These are phyloP conservation scores for Serpula lacrymans DNA, from an alignment of 768 basidiomycete species.

Conservation along the genomic window DNA sequence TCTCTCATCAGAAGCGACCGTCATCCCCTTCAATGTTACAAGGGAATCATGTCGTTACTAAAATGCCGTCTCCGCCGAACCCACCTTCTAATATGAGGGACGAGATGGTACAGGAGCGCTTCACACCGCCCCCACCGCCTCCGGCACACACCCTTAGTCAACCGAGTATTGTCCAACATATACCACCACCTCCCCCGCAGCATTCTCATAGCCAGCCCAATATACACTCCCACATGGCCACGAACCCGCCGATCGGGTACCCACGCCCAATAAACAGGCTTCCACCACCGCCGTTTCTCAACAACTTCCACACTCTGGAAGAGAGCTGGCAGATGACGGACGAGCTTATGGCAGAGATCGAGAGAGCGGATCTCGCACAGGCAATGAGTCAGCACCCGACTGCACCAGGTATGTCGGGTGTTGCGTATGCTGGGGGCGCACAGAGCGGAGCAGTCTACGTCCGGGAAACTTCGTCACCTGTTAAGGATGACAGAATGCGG, in stretches of 20 bases:
- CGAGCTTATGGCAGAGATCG: conserved; percentile 68
- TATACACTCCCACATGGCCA: conserved; percentile 26
- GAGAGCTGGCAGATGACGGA: conserved; percentile 67
- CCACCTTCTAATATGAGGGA: conserved; percentile 25
- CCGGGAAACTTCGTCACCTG: conserved; percentile 38
- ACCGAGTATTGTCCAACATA: conserved; percentile 21
- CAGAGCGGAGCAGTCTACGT: conserved; percentile 34
- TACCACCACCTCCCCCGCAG: conserved; percentile 35
- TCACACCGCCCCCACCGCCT: conserved; percentile 43
- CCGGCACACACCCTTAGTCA: conserved; percentile 29
- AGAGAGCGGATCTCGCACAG: conserved; percentile 65
- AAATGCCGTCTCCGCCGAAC: conserved; percentile 26
- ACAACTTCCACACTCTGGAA: conserved; percentile 50
- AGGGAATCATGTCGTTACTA: conserved; percentile 27
- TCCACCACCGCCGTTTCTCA: conserved; percentile 52
- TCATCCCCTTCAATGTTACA: conserved; percentile 31
- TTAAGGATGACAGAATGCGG: conserved; percentile 55
- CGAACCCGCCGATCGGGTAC: conserved; percentile 42
- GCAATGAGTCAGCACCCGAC: conserved; percentile 43
- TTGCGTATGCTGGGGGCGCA: conserved; percentile 47
- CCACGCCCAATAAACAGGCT: conserved; percentile 64
- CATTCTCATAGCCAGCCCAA: conserved; percentile 27
- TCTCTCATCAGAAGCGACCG: conserved; percentile 31
- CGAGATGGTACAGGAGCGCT: conserved; percentile 35
- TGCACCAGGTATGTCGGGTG: conserved; percentile 36